Evolutionary conservation across 306 rosid genomes (phyloP).

Genomic region (Alnus glutinosa): DNA sequence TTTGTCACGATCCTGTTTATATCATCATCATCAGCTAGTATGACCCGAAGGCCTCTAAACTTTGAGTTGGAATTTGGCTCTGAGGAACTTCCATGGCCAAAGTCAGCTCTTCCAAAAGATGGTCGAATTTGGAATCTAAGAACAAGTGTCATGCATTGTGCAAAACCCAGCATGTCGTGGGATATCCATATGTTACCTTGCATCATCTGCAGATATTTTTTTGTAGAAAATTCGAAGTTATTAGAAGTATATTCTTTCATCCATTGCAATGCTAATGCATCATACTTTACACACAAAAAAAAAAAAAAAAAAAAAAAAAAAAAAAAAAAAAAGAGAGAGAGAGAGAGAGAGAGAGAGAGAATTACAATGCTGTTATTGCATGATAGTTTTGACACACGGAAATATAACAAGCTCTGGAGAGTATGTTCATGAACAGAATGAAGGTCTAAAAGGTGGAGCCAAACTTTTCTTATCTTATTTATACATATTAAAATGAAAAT

Average conservation of each 20-base stretch:
- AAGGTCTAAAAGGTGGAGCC: neutral
- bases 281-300: neutral
- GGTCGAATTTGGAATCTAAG: constrained; percentile 59
- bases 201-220: constrained; percentile 71
- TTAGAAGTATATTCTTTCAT: neutral
- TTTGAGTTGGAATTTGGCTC: constrained; percentile 41
- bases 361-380: neutral
- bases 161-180: constrained; percentile 46
- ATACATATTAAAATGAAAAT: neutral
- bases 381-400: neutral
- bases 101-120: constrained; percentile 38
- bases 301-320: neutral
- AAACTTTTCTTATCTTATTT: neutral
- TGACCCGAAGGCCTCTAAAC: constrained; percentile 60
- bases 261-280: constrained; percentile 1
- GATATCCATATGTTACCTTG: constrained; percentile 77
- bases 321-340: too few species aligned
- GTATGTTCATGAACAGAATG: neutral
- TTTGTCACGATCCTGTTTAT: constrained; percentile 70
- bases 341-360: neutral
- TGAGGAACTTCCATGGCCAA: constrained; percentile 25
- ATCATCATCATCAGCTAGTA: constrained; percentile 66
- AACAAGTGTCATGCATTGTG: constrained; percentile 69
- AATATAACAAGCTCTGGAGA: neutral
- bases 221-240: constrained; percentile 28